Percentiles rank a stretch among this genome's conserved stretches.
phyloP scores from a whole-genome alignment of 108 stramenopile species.

The Seminavis robusta region DNA sequence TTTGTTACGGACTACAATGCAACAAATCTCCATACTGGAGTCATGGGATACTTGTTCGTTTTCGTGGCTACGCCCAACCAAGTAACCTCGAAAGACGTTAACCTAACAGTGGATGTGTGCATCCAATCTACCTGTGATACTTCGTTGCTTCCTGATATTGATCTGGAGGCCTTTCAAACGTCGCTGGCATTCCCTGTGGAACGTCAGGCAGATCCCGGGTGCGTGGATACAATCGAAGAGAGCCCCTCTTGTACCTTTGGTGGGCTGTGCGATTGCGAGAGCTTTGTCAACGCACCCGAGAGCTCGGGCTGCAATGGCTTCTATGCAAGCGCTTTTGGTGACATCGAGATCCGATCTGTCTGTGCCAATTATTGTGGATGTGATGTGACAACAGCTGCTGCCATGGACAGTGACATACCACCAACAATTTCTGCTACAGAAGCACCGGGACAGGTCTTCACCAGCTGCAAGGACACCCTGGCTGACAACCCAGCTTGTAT shows the following conservation, averaged over 20 bases:
- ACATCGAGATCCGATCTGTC: conserved; percentile 3
- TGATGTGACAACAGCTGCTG: too few relatives aligned
- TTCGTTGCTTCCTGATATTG: neutral
- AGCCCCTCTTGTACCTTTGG: conserved; percentile 14
- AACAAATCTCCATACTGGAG: conserved; percentile 15
- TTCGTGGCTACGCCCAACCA: conserved; percentile 7
- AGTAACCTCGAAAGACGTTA: neutral
- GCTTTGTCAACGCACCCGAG: conserved; percentile 3
- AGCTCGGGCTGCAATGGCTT: conserved; percentile 6
- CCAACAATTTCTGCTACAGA: too few relatives aligned
- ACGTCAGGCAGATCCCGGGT: neutral
- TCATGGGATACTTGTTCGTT: conserved; percentile 13
- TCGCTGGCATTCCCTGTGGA: too few relatives aligned
- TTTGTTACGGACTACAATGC: conserved; percentile 18
- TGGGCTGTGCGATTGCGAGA: conserved; percentile 5
- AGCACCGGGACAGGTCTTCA: neutral
- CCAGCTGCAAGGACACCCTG: conserved; percentile 1
- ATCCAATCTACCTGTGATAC: conserved; percentile 2
- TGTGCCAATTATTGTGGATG: conserved; percentile 7
- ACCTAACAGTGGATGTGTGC: conserved; percentile 9
- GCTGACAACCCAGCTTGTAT: conserved; percentile 8
- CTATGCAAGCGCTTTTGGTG: conserved; percentile 2
- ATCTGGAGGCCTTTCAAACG: too few relatives aligned
- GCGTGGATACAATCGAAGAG: conserved; percentile 1
- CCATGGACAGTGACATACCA: too few relatives aligned